Conservation (phyloP, 176 grass and related monocot genomes). For the Eleusine coracana region DNA sequence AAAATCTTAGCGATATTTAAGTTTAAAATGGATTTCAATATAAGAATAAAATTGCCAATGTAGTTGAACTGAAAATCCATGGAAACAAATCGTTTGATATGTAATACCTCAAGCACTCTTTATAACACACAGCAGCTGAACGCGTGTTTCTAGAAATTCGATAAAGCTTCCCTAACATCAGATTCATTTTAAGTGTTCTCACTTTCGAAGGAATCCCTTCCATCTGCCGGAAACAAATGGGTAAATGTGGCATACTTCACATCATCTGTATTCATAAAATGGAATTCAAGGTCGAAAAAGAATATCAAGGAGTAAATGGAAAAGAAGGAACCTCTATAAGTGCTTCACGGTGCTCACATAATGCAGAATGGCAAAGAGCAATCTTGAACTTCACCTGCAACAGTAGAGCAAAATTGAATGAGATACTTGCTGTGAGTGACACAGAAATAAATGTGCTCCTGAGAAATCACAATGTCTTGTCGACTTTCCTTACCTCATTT, state of each 20-base stretch:
- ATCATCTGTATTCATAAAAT: not conserved
- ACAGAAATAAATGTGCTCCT: not conserved
- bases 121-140: conserved; percentile 78
- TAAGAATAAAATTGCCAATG: not conserved
- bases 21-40: conserved; percentile 6
- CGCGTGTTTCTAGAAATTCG: conserved; percentile 85
- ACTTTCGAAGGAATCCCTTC: conserved; percentile 93
- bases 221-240: conserved; percentile 65
- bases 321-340: conserved; percentile 66
- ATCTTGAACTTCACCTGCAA: conserved; percentile 96
- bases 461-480: not conserved
- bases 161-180: conserved; percentile 88
- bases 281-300: conserved; percentile 7
- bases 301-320: conserved; percentile 29
- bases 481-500: conserved; percentile 64
- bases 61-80: not conserved
- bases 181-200: conserved; percentile 89
- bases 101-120: conserved; percentile 90
- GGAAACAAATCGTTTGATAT: conserved; percentile 25
- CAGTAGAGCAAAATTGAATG: conserved; percentile 29
- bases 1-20: conserved; percentile 17
- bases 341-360: conserved; percentile 85
- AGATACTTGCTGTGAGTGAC: conserved; percentile 7
- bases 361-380: conserved; percentile 78
- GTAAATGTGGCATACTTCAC: not conserved